phyloP scores from a whole-genome alignment of 495 filamentous ascomycete genomes.

The Hyaloscypha hepaticicola region DNA sequence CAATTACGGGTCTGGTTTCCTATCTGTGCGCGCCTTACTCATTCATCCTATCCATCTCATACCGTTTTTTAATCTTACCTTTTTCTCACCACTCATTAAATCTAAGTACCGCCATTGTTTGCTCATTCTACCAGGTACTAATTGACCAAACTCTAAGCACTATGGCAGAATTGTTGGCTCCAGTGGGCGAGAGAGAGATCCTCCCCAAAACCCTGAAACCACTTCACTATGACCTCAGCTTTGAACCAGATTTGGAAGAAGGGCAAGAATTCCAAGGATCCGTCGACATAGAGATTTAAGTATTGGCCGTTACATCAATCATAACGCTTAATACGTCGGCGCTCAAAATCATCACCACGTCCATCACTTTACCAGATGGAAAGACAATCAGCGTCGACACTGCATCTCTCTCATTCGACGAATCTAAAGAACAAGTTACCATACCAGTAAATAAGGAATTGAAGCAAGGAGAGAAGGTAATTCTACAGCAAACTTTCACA shows the following conservation, averaged over 20 bases:
- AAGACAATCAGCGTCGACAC: neutral
- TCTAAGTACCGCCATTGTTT: too few relatives aligned
- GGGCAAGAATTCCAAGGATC: neutral
- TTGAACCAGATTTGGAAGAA: neutral
- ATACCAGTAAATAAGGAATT: neutral
- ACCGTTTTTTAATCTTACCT: too few relatives aligned
- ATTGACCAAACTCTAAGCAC: too few relatives aligned
- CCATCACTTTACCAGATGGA: neutral
- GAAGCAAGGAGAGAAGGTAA: neutral
- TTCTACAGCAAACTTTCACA: neutral
- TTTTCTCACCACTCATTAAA: too few relatives aligned
- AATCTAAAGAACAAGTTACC: neutral
- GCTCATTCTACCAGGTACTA: too few relatives aligned
- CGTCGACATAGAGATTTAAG: neutral
- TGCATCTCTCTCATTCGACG: neutral
- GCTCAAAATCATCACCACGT: neutral
- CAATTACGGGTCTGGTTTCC: too few relatives aligned
- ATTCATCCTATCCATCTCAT: too few relatives aligned
- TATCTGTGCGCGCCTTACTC: too few relatives aligned
- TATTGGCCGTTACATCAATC: neutral
- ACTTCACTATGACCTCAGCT: neutral
- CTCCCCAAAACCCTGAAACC: neutral
- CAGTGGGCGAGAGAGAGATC: neutral
- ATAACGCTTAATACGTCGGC: neutral
- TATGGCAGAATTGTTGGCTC: too few relatives aligned